Percentiles rank a stretch among this genome's conserved stretches.
Evolutionary conservation across 163 green algal genomes (phyloP).

Genomic region (Chlamydomonas reinhardtii): DNA sequence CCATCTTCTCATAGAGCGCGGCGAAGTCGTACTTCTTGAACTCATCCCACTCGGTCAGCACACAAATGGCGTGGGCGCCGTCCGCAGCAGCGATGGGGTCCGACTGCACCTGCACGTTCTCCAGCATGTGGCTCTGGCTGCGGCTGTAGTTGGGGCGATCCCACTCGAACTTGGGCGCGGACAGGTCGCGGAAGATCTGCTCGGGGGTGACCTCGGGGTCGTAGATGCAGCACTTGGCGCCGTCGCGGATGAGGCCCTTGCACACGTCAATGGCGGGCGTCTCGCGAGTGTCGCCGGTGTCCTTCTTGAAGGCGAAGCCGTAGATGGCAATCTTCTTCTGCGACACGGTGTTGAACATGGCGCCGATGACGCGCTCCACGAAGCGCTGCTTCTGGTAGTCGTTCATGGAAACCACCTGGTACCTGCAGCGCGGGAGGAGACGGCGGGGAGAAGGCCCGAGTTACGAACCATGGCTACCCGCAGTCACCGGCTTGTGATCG

Average conservation of each 20-base stretch:
- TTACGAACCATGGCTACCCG: too few relatives aligned
- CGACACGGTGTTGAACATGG: constrained; percentile 99
- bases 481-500: too few relatives aligned
- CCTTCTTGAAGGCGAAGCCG: constrained; percentile 99
- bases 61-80: constrained; percentile 90
- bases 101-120: constrained; percentile 66
- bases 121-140: constrained; percentile 65
- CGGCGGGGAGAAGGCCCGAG: too few relatives aligned
- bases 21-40: constrained; percentile 93
- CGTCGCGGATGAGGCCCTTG: constrained; percentile 77
- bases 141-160: constrained; percentile 85
- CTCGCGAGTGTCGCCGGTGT: constrained; percentile 97
- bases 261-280: constrained; percentile 99
- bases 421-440: background rate
- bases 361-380: constrained; percentile 94
- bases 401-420: constrained; percentile 97
- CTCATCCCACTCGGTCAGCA: constrained; percentile 99
- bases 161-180: constrained; percentile 95
- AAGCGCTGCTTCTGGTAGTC: constrained; percentile 99
- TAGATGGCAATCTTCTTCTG: constrained; percentile 97
- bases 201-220: constrained; percentile 92
- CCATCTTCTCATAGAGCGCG: constrained; percentile 85
- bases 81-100: constrained; percentile 83
- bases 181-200: constrained; percentile 93
- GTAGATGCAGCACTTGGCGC: constrained; percentile 84